phyloP scores from a whole-genome alignment of 176 grass and related monocot species.

The Phoenix roebelenii region DNA sequence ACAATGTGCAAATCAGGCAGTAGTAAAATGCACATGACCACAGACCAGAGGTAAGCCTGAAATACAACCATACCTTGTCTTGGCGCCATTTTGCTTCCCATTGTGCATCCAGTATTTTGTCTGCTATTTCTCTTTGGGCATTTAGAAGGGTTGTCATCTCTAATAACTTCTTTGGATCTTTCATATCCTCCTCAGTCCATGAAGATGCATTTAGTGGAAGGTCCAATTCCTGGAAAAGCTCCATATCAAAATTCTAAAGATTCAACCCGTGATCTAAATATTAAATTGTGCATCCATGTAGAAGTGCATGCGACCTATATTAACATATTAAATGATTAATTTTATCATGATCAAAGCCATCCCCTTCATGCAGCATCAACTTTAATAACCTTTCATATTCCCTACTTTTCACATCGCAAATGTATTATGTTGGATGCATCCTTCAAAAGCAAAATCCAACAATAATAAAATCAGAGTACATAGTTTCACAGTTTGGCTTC shows the following conservation, averaged over 20 bases:
- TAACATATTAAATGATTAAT: too few relatives aligned
- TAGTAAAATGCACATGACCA: neutral
- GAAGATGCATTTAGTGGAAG: conserved; percentile 27
- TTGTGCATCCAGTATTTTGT: conserved; percentile 23
- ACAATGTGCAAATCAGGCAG: too few relatives aligned
- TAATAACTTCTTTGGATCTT: conserved; percentile 20
- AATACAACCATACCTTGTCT: conserved; percentile 16
- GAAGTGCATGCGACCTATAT: too few relatives aligned
- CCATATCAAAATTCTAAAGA: neutral
- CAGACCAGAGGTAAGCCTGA: neutral
- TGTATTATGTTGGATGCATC: too few relatives aligned
- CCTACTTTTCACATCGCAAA: too few relatives aligned
- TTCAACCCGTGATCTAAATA: neutral
- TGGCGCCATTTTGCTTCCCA: conserved; percentile 34
- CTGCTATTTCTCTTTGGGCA: conserved; percentile 33
- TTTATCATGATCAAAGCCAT: too few relatives aligned
- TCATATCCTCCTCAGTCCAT: conserved; percentile 31
- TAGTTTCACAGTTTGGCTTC: too few relatives aligned
- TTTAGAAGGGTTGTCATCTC: conserved; percentile 28
- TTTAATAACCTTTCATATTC: too few relatives aligned
- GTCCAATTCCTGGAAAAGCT: conserved; percentile 19
- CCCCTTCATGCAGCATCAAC: too few relatives aligned
- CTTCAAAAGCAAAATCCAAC: too few relatives aligned
- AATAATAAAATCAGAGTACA: too few relatives aligned
- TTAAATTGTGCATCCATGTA: neutral